Evolutionary conservation across 768 basidiomycete genomes (phyloP).

Genomic region (Tricholoma flavovirens): DNA sequence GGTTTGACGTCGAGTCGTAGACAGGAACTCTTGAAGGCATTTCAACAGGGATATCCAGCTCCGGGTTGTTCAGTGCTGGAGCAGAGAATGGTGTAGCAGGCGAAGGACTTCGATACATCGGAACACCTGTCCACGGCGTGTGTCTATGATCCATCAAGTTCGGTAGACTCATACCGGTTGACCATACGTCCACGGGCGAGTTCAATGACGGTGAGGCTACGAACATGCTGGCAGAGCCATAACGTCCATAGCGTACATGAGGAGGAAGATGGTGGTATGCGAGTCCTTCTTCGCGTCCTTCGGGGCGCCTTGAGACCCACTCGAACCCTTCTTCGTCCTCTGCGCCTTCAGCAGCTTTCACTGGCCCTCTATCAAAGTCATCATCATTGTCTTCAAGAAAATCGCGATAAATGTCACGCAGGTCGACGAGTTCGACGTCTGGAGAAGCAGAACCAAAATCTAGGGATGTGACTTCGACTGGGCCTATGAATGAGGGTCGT

Average conservation of each 20-base stretch:
- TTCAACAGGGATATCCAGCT: constrained; percentile 4
- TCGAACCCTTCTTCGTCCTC: constrained; percentile 77
- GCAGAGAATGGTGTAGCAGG: constrained; percentile 29
- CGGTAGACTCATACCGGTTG: constrained; percentile 30
- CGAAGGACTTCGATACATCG: constrained; percentile 29
- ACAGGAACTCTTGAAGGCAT: constrained; percentile 4
- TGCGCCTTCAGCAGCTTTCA: constrained; percentile 44
- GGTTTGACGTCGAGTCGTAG: constrained; percentile 12
- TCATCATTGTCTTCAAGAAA: constrained; percentile 85
- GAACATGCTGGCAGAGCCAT: constrained; percentile 53
- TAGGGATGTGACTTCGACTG: constrained; percentile 78
- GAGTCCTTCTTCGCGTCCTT: constrained; percentile 48
- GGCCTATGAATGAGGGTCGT: constrained; percentile 93
- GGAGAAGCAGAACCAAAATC: constrained; percentile 84
- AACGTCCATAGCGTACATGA: constrained; percentile 61
- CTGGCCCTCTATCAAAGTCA: constrained; percentile 42
- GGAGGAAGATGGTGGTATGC: constrained; percentile 70
- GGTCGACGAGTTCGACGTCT: constrained; percentile 84
- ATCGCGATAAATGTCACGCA: constrained; percentile 91
- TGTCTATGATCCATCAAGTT: constrained; percentile 33
- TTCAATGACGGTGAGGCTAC: constrained; percentile 46
- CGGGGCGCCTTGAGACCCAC: constrained; percentile 69
- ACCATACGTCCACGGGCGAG: constrained; percentile 41
- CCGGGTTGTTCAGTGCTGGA: constrained; percentile 10
- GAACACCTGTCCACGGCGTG: constrained; percentile 21